These are phyloP conservation scores for Glycine latifolia DNA, from an alignment of 306 rosid genomes.

Conservation along the genomic window DNA sequence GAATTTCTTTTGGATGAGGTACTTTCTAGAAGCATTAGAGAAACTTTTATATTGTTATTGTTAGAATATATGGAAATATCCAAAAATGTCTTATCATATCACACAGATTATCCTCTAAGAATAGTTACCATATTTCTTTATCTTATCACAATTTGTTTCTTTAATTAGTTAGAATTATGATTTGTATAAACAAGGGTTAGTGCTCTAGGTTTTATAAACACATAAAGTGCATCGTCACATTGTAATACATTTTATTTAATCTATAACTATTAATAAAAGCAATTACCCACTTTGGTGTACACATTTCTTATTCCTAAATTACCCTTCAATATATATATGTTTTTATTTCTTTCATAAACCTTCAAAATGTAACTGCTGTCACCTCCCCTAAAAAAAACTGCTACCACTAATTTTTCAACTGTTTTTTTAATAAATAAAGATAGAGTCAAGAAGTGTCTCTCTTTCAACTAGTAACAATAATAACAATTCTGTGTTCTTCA, in stretches of 20 bases:
- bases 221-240: background rate
- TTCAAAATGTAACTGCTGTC: too few relatives aligned
- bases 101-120: background rate
- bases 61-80: background rate
- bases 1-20: slow-evolving; percentile 99
- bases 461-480: too few relatives aligned
- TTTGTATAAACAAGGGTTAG: background rate
- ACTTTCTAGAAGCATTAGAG: slow-evolving; percentile 48
- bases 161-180: background rate
- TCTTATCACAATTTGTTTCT: background rate
- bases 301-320: too few relatives aligned
- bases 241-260: background rate
- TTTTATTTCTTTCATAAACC: too few relatives aligned
- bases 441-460: too few relatives aligned
- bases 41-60: slow-evolving; percentile 27
- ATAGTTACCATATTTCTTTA: background rate
- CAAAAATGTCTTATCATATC: background rate
- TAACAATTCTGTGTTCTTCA: background rate
- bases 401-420: too few relatives aligned
- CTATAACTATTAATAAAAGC: too few relatives aligned
- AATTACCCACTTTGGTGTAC: too few relatives aligned
- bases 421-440: too few relatives aligned
- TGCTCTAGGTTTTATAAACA: background rate
- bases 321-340: too few relatives aligned
- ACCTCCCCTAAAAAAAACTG: too few relatives aligned